Conservation (phyloP, 2,329 filamentous ascomycete genomes). For the Ophiostoma quercus region DNA sequence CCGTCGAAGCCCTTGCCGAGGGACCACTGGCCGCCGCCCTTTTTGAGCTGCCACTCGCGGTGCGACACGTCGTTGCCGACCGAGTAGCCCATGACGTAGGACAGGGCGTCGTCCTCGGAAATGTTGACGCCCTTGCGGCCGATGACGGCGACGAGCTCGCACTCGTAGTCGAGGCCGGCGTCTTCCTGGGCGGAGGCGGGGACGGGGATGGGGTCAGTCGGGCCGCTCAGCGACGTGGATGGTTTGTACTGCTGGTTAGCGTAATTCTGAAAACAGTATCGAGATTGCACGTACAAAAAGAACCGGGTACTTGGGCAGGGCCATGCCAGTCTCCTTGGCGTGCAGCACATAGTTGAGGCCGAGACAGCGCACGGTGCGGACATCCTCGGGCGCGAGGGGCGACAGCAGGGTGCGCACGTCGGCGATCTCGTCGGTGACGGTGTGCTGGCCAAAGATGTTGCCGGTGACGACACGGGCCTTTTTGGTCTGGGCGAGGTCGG, state of each 20-base stretch:
- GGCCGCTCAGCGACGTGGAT: constrained; percentile 58
- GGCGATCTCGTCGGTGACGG: constrained; percentile 57
- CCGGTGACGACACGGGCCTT: constrained; percentile 60
- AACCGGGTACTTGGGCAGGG: constrained; percentile 65
- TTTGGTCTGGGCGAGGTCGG: constrained; percentile 55
- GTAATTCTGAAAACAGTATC: not conserved
- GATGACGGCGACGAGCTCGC: constrained; percentile 69
- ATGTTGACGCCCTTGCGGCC: constrained; percentile 63
- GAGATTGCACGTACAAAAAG: constrained; percentile 51
- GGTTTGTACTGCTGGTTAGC: constrained; percentile 55
- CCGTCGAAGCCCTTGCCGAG: constrained; percentile 70
- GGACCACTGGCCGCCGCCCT: constrained; percentile 64
- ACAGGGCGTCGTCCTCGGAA: constrained; percentile 58
- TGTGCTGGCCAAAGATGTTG: constrained; percentile 60
- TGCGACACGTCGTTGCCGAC: constrained; percentile 77
- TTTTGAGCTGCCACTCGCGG: constrained; percentile 68
- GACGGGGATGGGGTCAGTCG: constrained; percentile 61
- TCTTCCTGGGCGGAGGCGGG: constrained; percentile 59
- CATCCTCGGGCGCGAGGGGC: constrained; percentile 57
- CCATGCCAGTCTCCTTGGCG: constrained; percentile 63
- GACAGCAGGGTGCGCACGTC: constrained; percentile 54
- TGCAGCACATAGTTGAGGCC: constrained; percentile 69
- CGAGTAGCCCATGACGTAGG: constrained; percentile 68
- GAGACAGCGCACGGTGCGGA: constrained; percentile 62
- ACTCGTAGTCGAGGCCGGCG: constrained; percentile 71